Evolutionary conservation across 2,329 filamentous ascomycete genomes (phyloP), one percentile per base, ranked within the genome.

Genomic region (Penicillium crustosum): DNA sequence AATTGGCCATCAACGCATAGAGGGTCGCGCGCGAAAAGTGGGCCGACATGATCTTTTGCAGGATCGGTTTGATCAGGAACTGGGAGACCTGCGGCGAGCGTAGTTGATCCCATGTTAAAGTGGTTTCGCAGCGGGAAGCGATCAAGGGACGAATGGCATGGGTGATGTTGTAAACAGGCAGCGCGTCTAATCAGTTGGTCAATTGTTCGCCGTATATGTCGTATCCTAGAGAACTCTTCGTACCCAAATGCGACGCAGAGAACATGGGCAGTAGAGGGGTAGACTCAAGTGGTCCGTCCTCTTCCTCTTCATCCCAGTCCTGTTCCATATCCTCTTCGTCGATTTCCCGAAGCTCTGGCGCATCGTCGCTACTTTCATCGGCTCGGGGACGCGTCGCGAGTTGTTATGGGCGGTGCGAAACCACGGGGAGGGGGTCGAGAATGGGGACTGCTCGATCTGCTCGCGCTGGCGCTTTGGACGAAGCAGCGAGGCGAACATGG

Each of bases 21-120:
- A 97, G 75, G 0, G 92, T 94, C 10, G 90, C 93, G 48, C 90
- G 84, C 31, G 89, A 93, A 74, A 96, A 93, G 75, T 96, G 90
- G 51, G 89, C 86, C 17, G 85, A 82, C 60, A 89, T 87, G 62
- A 97, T 93, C 73, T 93, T 89, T 72, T 94, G 89, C 75, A 94
- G 91, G 80, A 97, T 94, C 2, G 93, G 93, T 79, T 97, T 97
- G 71, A 97, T 85, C 36, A 97, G 83, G 73, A 97, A 97, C 71
- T 96, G 93, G 17, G 92, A 96, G 56, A 97, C 89, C 73, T 97
- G 93, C 3, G 93, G 93, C n/a, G 92, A 96, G 62, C 93, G 86
- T 61, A 97, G 81, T 74, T 97, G 93, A 63, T 97, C 93, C 93
- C 93, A 97, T 17, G 91, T 89, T 50, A 97, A 79, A 0, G 91